phyloP scores from a whole-genome alignment of 257 asterid species.

The Fraxinus quadrangulata region DNA sequence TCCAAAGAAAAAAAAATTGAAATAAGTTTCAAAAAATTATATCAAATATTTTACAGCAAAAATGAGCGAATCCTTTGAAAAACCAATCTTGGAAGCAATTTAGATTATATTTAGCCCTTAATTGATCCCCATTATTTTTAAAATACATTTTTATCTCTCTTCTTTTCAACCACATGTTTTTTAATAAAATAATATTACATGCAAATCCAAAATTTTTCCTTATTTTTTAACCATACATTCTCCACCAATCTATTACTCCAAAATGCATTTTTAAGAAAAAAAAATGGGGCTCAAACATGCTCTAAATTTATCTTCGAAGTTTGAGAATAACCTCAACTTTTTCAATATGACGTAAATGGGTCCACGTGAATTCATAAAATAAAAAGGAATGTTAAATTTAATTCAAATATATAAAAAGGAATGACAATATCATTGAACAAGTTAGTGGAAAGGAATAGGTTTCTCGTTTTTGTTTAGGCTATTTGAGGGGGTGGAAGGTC shows the following conservation, averaged over 20 bases:
- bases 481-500: background rate
- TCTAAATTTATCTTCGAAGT: background rate
- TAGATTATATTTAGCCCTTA: background rate
- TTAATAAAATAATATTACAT: too few species aligned
- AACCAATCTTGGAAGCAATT: too few species aligned
- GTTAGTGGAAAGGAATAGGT: background rate
- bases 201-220: too few species aligned
- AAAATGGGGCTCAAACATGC: too few species aligned
- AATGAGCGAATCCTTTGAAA: background rate
- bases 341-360: background rate
- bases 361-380: background rate
- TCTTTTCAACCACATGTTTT: too few species aligned
- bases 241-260: too few species aligned
- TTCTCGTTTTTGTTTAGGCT: background rate
- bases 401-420: background rate
- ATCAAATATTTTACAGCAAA: background rate
- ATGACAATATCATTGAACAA: background rate
- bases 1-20: background rate
- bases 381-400: background rate
- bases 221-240: too few species aligned
- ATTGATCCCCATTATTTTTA: too few species aligned
- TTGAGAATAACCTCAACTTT: background rate
- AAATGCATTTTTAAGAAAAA: too few species aligned
- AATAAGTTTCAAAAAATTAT: background rate
- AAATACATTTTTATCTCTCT: too few species aligned